Evolutionary conservation across 2,329 filamentous ascomycete genomes (phyloP).

Genomic region (Phaeophleospora eucalypticola): DNA sequence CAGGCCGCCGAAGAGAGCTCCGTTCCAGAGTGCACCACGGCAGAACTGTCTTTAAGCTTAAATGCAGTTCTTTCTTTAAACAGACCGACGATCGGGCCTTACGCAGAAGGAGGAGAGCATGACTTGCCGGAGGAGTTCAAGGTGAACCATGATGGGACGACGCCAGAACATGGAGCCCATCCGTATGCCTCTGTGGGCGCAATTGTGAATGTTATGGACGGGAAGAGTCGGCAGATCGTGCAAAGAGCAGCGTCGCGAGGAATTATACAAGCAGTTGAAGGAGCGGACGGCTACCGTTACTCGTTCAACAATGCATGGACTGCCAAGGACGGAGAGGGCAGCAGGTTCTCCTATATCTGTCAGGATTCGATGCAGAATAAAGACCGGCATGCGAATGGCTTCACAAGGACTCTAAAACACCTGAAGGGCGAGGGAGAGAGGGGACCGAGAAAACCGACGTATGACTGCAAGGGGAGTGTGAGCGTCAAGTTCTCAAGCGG

Average conservation of each 20-base stretch:
- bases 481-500: constrained; percentile 46
- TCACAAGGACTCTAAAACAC: constrained; percentile 27
- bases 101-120: constrained; percentile 25
- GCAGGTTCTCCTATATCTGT: constrained; percentile 48
- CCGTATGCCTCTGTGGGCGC: constrained; percentile 17
- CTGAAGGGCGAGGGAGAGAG: constrained; percentile 22
- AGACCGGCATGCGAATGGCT: constrained; percentile 44
- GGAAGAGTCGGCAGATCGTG: constrained; percentile 41
- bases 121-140: constrained; percentile 31
- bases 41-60: constrained; percentile 22
- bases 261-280: constrained; percentile 42
- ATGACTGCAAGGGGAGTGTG: constrained; percentile 47
- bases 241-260: constrained; percentile 46
- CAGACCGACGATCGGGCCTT: constrained; percentile 28
- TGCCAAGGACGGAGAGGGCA: constrained; percentile 43
- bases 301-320: constrained; percentile 50
- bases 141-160: constrained; percentile 10
- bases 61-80: constrained; percentile 23
- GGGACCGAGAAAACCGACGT: constrained; percentile 41
- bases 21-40: constrained; percentile 22
- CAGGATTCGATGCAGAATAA: constrained; percentile 50
- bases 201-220: constrained; percentile 29
- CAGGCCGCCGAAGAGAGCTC: constrained; percentile 9
- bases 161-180: constrained; percentile 9
- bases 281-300: constrained; percentile 46